Conservation (phyloP, 495 filamentous ascomycete species). For the Penicillium odoratum region DNA sequence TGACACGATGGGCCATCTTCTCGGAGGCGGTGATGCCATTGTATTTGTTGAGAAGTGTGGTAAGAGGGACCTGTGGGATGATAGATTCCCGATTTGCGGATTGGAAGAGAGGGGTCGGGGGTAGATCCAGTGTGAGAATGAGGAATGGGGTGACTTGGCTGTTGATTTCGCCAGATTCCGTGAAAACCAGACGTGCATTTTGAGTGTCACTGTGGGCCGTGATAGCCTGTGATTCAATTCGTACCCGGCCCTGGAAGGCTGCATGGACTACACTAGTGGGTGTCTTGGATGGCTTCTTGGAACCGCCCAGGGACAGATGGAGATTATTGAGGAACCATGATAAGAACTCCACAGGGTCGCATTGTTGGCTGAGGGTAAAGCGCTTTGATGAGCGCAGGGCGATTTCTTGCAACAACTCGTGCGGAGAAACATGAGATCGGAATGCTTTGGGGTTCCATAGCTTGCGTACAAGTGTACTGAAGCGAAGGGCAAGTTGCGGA, state of each 20-base stretch:
- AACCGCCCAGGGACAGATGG: constrained; percentile 87
- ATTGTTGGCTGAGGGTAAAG: constrained; percentile 87
- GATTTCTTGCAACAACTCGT: constrained; percentile 95
- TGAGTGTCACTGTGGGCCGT: constrained; percentile 83
- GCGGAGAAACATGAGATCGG: constrained; percentile 94
- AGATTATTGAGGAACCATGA: constrained; percentile 97
- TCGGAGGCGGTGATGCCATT: constrained; percentile 88
- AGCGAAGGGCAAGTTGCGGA: constrained; percentile 69
- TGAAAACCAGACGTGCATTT: constrained; percentile 87
- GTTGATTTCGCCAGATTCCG: constrained; percentile 81
- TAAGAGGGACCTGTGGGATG: constrained; percentile 92
- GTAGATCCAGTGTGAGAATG: constrained; percentile 89
- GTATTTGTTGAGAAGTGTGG: constrained; percentile 90
- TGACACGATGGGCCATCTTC: constrained; percentile 76
- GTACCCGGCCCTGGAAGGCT: constrained; percentile 89
- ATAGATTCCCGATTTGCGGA: constrained; percentile 88
- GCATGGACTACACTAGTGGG: constrained; percentile 75
- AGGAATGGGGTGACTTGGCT: constrained; percentile 76
- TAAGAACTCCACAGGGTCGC: constrained; percentile 93
- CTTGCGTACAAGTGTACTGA: constrained; percentile 89
- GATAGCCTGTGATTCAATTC: constrained; percentile 91
- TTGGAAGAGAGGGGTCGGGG: constrained; percentile 93
- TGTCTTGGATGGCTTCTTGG: constrained; percentile 69
- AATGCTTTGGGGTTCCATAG: constrained; percentile 98
- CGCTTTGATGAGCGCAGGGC: constrained; percentile 85